Evolutionary conservation across 1,284 basidiomycete species (phyloP).

Genomic region (Cutaneotrichosporon sp.): DNA sequence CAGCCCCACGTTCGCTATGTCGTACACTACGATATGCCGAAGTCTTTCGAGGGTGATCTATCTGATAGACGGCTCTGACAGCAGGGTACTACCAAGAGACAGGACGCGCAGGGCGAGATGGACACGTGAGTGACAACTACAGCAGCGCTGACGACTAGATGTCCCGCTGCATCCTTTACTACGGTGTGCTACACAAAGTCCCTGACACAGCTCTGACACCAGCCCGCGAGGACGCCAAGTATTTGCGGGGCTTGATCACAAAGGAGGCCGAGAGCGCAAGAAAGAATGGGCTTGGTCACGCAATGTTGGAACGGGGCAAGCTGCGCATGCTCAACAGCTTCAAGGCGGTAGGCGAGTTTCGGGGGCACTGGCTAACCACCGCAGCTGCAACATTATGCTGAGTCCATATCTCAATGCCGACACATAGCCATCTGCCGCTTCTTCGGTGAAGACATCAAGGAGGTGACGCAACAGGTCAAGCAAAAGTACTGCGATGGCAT

Average conservation of each 20-base stretch:
- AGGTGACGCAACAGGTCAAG: slow-evolving; percentile 56
- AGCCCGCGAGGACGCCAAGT: slow-evolving; percentile 70
- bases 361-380: neutral
- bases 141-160: slow-evolving; percentile 56
- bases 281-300: slow-evolving; percentile 25
- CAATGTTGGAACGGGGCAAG: slow-evolving; percentile 18
- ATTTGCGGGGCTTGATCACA: slow-evolving; percentile 60
- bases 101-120: slow-evolving; percentile 80
- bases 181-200: slow-evolving; percentile 59
- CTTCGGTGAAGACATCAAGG: slow-evolving; percentile 72
- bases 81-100: slow-evolving; percentile 86
- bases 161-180: slow-evolving; percentile 75
- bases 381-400: slow-evolving; percentile 60
- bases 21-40: slow-evolving; percentile 65
- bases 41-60: slow-evolving; percentile 72
- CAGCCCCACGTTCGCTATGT: slow-evolving; percentile 72
- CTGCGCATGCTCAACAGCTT: slow-evolving; percentile 59
- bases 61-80: slow-evolving; percentile 7
- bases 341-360: slow-evolving; percentile 57
- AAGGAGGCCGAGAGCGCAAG: slow-evolving; percentile 37
- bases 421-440: slow-evolving; percentile 78
- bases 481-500: slow-evolving; percentile 68
- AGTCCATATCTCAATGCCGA: slow-evolving; percentile 64
- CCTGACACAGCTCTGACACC: neutral
- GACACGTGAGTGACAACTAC: slow-evolving; percentile 59